A percentile compares a stretch with the other conserved stretches of the same genome.
Conservation (phyloP, 148 eudicot species). For the Amaranthus cruentus region DNA sequence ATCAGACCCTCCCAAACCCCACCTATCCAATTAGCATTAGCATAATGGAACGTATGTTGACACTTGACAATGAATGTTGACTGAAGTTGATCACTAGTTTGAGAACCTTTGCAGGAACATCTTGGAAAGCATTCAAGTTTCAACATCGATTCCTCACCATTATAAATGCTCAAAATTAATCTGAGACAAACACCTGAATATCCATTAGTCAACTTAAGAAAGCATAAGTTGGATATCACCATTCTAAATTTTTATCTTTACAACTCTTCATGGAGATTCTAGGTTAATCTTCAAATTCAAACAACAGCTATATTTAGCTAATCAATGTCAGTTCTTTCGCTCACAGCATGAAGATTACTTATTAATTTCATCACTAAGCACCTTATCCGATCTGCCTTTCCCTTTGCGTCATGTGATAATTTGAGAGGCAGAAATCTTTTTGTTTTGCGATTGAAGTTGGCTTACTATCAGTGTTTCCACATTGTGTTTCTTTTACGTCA, state of each 20-base stretch:
- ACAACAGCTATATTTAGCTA: neutral
- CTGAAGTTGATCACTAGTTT: neutral
- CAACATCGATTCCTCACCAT: neutral
- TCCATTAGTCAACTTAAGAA: too few relatives aligned
- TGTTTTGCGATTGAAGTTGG: neutral
- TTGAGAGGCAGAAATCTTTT: neutral
- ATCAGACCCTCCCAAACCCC: too few relatives aligned
- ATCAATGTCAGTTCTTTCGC: neutral
- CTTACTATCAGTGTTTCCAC: neutral
- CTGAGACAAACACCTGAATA: too few relatives aligned
- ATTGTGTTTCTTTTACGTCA: neutral
- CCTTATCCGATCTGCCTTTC: neutral
- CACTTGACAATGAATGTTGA: too few relatives aligned
- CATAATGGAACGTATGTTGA: too few relatives aligned
- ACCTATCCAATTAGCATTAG: too few relatives aligned
- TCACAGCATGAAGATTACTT: neutral
- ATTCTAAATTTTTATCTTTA: neutral
- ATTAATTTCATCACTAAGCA: neutral
- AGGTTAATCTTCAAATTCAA: neutral
- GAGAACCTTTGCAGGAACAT: neutral
- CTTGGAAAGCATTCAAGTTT: neutral
- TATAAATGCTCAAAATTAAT: neutral
- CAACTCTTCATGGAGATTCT: neutral
- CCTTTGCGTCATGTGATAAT: neutral
- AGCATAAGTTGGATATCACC: neutral